A percentile compares a stretch with the other conserved stretches of the same genome.
Conservation (phyloP, 2,329 filamentous ascomycete genomes). For the Sporothrix mexicana region DNA sequence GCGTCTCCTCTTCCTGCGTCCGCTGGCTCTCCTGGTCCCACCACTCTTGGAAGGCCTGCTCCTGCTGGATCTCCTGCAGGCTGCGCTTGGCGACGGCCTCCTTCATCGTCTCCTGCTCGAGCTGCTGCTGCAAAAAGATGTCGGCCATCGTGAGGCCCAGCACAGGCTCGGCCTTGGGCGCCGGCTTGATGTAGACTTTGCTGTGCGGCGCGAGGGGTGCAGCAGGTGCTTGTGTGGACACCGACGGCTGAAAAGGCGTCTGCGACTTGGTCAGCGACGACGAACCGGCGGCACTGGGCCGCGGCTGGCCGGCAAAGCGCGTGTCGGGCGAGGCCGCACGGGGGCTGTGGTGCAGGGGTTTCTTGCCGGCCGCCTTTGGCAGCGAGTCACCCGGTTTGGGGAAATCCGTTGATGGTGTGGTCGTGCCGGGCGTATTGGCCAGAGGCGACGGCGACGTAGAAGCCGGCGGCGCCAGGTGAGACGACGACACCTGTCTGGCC, state of each 20-base stretch:
- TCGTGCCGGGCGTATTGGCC: neutral
- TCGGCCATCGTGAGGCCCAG: constrained; percentile 80
- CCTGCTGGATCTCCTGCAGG: constrained; percentile 91
- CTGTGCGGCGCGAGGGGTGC: constrained; percentile 62
- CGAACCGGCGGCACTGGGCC: constrained; percentile 41
- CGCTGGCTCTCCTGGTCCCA: constrained; percentile 85
- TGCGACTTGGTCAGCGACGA: constrained; percentile 9
- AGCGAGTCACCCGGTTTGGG: constrained; percentile 44
- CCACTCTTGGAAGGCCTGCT: constrained; percentile 97
- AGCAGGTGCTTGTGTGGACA: constrained; percentile 15
- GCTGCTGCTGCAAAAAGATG: constrained; percentile 85
- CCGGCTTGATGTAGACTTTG: constrained; percentile 62
- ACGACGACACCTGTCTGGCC: constrained; percentile 24
- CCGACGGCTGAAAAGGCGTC: no score
- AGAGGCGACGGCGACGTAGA: constrained; percentile 11
- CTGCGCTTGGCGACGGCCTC: constrained; percentile 88
- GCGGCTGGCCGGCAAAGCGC: constrained; percentile 64
- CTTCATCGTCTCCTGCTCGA: constrained; percentile 79
- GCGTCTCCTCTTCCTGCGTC: constrained; percentile 67
- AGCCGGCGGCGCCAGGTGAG: constrained; percentile 12
- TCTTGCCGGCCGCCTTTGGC: constrained; percentile 50
- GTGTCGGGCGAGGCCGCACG: constrained; percentile 67
- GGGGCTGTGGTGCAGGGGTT: constrained; percentile 44
- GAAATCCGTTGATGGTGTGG: constrained; percentile 45
- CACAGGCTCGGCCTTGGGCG: constrained; percentile 61